Evolutionary conservation across 2,329 filamentous ascomycete genomes (phyloP).

Genomic region (Salinomyces thailandicus): DNA sequence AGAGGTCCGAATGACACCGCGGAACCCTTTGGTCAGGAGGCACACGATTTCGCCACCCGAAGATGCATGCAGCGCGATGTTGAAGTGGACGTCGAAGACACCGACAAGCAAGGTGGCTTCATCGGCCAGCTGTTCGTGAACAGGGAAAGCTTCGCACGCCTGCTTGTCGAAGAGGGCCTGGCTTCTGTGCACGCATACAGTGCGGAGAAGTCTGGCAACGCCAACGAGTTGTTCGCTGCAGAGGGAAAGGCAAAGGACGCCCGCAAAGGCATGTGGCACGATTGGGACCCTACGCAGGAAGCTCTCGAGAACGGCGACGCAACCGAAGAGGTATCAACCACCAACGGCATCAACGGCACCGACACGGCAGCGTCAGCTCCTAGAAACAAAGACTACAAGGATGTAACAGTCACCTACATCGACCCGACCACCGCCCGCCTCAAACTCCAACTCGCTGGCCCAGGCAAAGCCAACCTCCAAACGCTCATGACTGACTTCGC

Average conservation of each 20-base stretch:
- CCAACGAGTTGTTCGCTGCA: slow-evolving; percentile 73
- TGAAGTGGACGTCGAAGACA: slow-evolving; percentile 87
- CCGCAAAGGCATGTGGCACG: slow-evolving; percentile 79
- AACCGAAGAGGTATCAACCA: slow-evolving; percentile 36
- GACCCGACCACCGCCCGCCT: slow-evolving; percentile 65
- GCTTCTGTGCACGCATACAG: slow-evolving; percentile 90
- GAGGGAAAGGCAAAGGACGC: slow-evolving; percentile 84
- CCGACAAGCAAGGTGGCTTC: slow-evolving; percentile 94
- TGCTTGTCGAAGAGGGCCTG: slow-evolving; percentile 85
- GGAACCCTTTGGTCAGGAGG: slow-evolving; percentile 92
- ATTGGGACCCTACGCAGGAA: slow-evolving; percentile 87
- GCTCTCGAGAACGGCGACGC: slow-evolving; percentile 42
- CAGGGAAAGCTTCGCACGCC: slow-evolving; percentile 89
- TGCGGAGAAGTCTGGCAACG: slow-evolving; percentile 87
- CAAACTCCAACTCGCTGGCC: slow-evolving; percentile 84
- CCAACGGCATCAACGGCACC: slow-evolving; percentile 34
- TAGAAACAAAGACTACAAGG: slow-evolving; percentile 79
- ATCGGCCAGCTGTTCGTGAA: slow-evolving; percentile 90
- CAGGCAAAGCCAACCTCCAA: slow-evolving; percentile 74
- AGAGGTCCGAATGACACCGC: slow-evolving; percentile 68
- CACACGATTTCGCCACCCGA: slow-evolving; percentile 79
- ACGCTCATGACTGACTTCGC: slow-evolving; percentile 85
- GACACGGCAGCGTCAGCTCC: slow-evolving; percentile 41
- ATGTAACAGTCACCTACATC: slow-evolving; percentile 85
- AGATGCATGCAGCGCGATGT: slow-evolving; percentile 89